Evolutionary conservation across 805 yeast genomes (phyloP).

Genomic region (Limtongia smithiae): DNA sequence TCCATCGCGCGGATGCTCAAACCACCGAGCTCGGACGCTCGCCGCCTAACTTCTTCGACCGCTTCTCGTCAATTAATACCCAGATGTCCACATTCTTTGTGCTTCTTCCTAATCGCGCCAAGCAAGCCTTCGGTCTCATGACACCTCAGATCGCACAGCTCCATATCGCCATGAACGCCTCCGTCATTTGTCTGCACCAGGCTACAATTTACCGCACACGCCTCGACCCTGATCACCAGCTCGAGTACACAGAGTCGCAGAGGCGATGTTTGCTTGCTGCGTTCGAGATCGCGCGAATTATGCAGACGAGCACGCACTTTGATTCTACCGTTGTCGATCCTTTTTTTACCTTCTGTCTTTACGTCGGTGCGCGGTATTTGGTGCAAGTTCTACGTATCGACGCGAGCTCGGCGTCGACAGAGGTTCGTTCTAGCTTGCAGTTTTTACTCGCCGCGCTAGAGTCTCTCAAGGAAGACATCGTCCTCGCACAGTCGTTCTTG

Average conservation of each 20-base stretch:
- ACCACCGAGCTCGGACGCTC: slow-evolving; percentile 1
- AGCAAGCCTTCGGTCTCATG: slow-evolving; percentile 7
- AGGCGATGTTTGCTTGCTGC: slow-evolving; percentile 16
- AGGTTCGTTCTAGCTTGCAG: slow-evolving; percentile 10
- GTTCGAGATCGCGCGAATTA: slow-evolving; percentile 13
- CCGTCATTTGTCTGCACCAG: slow-evolving; percentile 23
- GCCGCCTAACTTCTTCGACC: slow-evolving; percentile 12
- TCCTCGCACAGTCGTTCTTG: slow-evolving; percentile 18
- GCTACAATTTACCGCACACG: slow-evolving; percentile 13
- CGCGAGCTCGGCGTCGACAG: background rate
- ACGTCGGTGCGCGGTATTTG: slow-evolving; percentile 26
- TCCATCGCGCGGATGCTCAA: slow-evolving; percentile 18
- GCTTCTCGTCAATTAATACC: slow-evolving; percentile 10
- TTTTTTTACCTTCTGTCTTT: slow-evolving; percentile 13
- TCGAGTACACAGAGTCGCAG: slow-evolving; percentile 7
- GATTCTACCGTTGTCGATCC: slow-evolving; percentile 4
- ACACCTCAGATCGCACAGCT: slow-evolving; percentile 9
- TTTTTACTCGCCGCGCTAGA: slow-evolving; percentile 20
- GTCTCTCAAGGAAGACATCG: slow-evolving; percentile 12
- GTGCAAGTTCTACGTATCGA: slow-evolving; percentile 12
- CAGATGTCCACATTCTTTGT: slow-evolving; percentile 5
- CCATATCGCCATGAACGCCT: slow-evolving; percentile 13
- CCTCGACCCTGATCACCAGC: background rate
- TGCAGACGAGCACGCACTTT: slow-evolving; percentile 14
- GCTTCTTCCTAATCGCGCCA: slow-evolving; percentile 11